Base-by-base conservation (phyloP, 2,329 filamentous ascomycete genomes). In the Ceratocystiopsis brevicomis region DNA sequence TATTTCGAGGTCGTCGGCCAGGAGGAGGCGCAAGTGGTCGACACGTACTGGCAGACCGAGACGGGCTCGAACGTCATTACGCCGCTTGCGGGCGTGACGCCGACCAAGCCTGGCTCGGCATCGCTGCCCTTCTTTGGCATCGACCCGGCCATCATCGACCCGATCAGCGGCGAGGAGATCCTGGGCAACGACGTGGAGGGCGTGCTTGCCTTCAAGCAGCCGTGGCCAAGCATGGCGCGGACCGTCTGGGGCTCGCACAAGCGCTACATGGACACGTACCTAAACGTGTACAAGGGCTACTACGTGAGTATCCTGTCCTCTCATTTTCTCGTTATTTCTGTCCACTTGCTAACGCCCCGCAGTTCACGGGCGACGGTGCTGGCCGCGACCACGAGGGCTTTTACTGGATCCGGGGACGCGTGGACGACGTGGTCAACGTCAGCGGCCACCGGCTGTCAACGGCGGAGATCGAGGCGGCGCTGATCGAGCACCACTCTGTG, bases 1-100 rank as follows among this genome's bases (percentile, higher is more conserved):
- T 98, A 96, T 66, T 88, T 86, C 59, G 86, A 96, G 62, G 73
- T 81, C 52, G 86, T 98, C 43, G 90, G 90, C 56, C 92, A 86
- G 70, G 80, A 88, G 62, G 79, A 93, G 61, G 81, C 84, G 40
- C 90, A 98, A 57, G 71, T 98, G 60, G 79, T 95, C 44, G 90
- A 98, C 60, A 98, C 90, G 43, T 98, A 98, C 73, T 98, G 90
- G 90, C 90, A 98, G 74, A 98, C 90, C 43, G 90, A 98, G 68
- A 98, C 90, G 2, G 90, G 90, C 45, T 96, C 84, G 49, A 78
- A 98, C 62, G 86, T 94, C 55, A 96, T 98, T 59, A 84, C 86
- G 6, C 90, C 90, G 16, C 69, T 98, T 46, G 87, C 81, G 41
- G 90, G 90, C 57, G 73, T 96, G 34, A 96, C 88, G 1, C 86